A percentile compares a stretch with the other conserved stretches of the same genome.
Evolutionary conservation across 2,329 filamentous ascomycete genomes (phyloP).

Genomic region (Epichloe coenophiala): DNA sequence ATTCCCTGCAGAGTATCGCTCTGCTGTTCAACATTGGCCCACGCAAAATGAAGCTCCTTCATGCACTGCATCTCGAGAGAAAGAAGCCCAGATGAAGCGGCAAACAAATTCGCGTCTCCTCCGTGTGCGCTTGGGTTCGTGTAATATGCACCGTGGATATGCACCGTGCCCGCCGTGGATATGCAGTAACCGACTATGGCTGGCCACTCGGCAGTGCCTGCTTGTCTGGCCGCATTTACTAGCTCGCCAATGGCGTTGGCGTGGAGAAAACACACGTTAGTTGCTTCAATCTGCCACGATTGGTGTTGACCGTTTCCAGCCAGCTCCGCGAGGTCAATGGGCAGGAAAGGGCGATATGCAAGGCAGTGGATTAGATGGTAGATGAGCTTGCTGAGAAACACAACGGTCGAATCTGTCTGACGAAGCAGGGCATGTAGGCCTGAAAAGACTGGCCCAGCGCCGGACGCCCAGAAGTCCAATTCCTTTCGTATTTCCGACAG

Average conservation of each 20-base stretch:
- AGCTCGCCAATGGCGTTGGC: constrained; percentile 79
- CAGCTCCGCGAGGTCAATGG: constrained; percentile 70
- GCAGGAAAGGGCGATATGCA: constrained; percentile 75
- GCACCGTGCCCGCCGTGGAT: constrained; percentile 74
- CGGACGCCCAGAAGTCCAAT: constrained; percentile 70
- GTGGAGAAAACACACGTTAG: constrained; percentile 73
- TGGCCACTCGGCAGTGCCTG: constrained; percentile 68
- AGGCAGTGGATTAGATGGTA: constrained; percentile 81
- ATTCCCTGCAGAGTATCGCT: constrained; percentile 65
- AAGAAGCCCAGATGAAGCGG: constrained; percentile 52
- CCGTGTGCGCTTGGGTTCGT: constrained; percentile 31
- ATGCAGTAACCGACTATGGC: constrained; percentile 79
- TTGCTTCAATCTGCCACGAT: constrained; percentile 86
- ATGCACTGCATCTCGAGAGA: constrained; percentile 70
- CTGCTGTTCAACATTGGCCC: constrained; percentile 70
- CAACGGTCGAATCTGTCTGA: constrained; percentile 61
- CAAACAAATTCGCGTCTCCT: constrained; percentile 49
- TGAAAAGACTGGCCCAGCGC: constrained; percentile 66
- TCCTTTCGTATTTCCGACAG: constrained; percentile 78
- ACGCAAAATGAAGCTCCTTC: constrained; percentile 58
- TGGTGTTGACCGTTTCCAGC: constrained; percentile 72
- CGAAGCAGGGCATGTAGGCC: constrained; percentile 64
- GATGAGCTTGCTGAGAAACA: constrained; percentile 73
- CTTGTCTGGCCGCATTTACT: constrained; percentile 63
- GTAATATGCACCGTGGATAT: constrained; percentile 77